Evolutionary conservation across 2,329 filamentous ascomycete genomes (phyloP), one percentile per base, ranked within the genome.

Genomic region (Metarhizium guizhouense): DNA sequence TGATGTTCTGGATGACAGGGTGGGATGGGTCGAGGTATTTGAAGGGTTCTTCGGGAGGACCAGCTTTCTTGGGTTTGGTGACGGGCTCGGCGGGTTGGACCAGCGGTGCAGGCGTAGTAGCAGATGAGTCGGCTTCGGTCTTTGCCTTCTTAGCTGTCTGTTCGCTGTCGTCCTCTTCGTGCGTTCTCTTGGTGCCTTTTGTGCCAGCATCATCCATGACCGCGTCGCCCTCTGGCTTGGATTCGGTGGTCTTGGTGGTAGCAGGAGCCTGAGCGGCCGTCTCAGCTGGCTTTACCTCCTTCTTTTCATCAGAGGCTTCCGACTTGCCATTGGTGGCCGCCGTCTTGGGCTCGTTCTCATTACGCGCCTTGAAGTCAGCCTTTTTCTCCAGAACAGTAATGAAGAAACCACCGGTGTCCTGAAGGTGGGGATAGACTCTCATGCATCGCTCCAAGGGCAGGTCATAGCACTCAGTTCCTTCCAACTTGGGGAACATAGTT

Each of bases 371-470:
- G 69, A 95, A 91, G 61, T 96, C 94, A 30, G 83, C 81, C 68
- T 86, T 86, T 79, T 99, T 99, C 76, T 96, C 88, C 18, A 99
- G 74, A 0, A 96, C 92, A 0, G 91, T 87, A 68, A 99, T 96
- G 75, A 99, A 99, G 79, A 99, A 99, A 25, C 88, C 93, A 55
- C 94, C 94, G 3, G 94, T 99, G 65, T 99, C 91, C 72, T 99
- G 94, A 67, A 91, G 81, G 70, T 99, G 94, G 38, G 92, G 89
- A 70, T 97, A 99, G 6, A 99, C 85, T 59, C 94, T 83, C 80
- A 97, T 92, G 72, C 93, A 96, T 58, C 88, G 83, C 65, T 96
- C 89, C 18, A 97, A 80, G 16, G 91, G 91, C 29, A 96, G 78
- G 72, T 81, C 66, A 71, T 81, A 76, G 54, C 80, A 82, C 32